A percentile compares a stretch with the other conserved stretches of the same genome.
Evolutionary conservation across 805 yeast genomes (phyloP).

Genomic region (Saccharomycopsis amapae): DNA sequence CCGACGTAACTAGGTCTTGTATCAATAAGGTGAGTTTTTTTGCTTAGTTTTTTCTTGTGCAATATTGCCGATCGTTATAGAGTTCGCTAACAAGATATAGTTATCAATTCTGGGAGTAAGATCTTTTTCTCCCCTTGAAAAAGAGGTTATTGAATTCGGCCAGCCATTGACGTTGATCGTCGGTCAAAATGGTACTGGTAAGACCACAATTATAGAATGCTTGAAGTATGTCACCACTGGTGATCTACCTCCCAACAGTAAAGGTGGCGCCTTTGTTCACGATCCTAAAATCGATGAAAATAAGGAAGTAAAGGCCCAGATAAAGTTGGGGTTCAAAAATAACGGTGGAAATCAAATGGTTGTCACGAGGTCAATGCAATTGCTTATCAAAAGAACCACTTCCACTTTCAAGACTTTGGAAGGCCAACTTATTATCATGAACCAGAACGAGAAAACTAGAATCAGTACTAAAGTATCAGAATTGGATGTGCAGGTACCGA

Average conservation of each 20-base stretch:
- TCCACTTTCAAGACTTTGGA: constrained; percentile 86
- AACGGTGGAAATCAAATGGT: constrained; percentile 74
- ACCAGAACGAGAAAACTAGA: constrained; percentile 60
- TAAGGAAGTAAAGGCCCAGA: constrained; percentile 78
- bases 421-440: constrained; percentile 68
- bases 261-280: constrained; percentile 92
- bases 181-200: constrained; percentile 95
- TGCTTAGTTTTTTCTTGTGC: too few species aligned
- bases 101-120: constrained; percentile 82
- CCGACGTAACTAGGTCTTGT: too few species aligned
- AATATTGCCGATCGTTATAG: not conserved
- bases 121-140: constrained; percentile 78
- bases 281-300: constrained; percentile 81
- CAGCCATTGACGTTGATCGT: constrained; percentile 88
- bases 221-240: constrained; percentile 93
- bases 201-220: constrained; percentile 93
- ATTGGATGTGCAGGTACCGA: constrained; percentile 74
- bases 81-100: constrained; percentile 25
- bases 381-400: constrained; percentile 52
- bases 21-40: not conserved
- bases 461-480: constrained; percentile 79
- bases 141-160: constrained; percentile 85
- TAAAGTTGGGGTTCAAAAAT: constrained; percentile 76
- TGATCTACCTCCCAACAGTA: constrained; percentile 89
- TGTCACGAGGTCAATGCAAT: constrained; percentile 77